Evolutionary conservation across 2,329 filamentous ascomycete species (phyloP).

Genomic region (Lizonia empirigonia): DNA sequence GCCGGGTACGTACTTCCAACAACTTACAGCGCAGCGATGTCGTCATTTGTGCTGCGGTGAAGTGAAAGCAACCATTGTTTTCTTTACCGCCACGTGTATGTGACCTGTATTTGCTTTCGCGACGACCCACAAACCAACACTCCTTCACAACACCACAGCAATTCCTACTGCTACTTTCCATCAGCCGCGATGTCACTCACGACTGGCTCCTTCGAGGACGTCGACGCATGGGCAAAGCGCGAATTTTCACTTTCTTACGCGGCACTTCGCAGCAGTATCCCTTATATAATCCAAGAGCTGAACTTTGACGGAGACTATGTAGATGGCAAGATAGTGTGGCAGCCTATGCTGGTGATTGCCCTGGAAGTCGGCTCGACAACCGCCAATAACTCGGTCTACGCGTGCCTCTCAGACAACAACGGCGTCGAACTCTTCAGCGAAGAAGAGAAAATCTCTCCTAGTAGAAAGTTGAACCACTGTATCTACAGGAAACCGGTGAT

Average conservation of each 20-base stretch:
- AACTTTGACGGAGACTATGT: background rate
- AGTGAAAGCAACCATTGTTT: background rate
- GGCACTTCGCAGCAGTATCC: background rate
- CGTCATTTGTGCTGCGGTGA: background rate
- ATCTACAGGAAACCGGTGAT: background rate
- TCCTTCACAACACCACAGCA: background rate
- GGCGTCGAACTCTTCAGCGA: background rate
- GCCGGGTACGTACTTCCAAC: too few species aligned
- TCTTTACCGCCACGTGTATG: background rate
- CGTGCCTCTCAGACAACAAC: background rate
- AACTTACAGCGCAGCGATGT: too few species aligned
- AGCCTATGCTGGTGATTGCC: background rate
- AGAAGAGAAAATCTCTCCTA: too few species aligned
- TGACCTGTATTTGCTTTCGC: background rate
- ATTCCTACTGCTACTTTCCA: background rate
- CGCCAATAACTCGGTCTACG: background rate
- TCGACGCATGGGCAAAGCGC: constrained; percentile 1
- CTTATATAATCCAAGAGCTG: background rate
- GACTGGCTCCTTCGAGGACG: constrained; percentile 2
- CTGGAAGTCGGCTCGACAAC: background rate
- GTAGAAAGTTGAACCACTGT: too few species aligned
- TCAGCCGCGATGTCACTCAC: background rate
- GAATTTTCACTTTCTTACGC: background rate
- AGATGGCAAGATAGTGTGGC: background rate
- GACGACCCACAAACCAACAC: background rate